Base-by-base conservation (phyloP, 2,329 filamentous ascomycete genomes). In the Penicillium crustosum region DNA sequence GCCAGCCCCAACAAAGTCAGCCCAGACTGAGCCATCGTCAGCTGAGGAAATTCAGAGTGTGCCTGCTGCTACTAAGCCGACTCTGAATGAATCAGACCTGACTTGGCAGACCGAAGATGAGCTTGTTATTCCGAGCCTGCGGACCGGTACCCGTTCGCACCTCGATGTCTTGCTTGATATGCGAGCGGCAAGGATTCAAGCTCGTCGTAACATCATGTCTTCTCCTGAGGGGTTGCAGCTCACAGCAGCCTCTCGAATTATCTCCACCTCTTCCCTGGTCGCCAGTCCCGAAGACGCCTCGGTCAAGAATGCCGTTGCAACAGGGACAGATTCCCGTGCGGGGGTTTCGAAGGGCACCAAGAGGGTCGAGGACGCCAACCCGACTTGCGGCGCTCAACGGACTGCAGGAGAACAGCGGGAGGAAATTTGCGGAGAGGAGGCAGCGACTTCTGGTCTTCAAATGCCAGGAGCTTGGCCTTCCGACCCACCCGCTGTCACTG, bases 271-370 rank as follows among this genome's bases (percentile, higher is more conserved):
- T 42, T 55, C 44, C 36, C 29, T 36, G 31, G 39, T 36, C 7
- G 50, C 31, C 31, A 43, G 49, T 43, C 49, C 38, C 38, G 36
- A 51, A 43, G 49, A 51, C 49, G 49, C 49, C 23, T 43, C 49
- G 49, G 49, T n/a, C 6, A 36, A 48, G 9, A 36, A 48, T 25
- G 45, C 45, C 31, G 45, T 48, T 48, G 45, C 49, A 51, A 43
- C 49, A 51, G 52, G 25, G 42, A 27, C 35, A 49, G 36, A 54
- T 48, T 54, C 53, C 53, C 35, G 53, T 55, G 53, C 53, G 45
- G 53, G 44, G 53, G 50, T 53, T 53, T 52, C 49, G 38, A n/a
- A 53, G 21, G 50, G 50, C 27, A 17, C 50, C 21, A 25, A 45
- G 45, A 55, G 21, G 44, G 36, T 39, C 6, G 23, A 53, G 51